phyloP scores from a whole-genome alignment of 495 filamentous ascomycete genomes.

The Xylaria bambusicola region DNA sequence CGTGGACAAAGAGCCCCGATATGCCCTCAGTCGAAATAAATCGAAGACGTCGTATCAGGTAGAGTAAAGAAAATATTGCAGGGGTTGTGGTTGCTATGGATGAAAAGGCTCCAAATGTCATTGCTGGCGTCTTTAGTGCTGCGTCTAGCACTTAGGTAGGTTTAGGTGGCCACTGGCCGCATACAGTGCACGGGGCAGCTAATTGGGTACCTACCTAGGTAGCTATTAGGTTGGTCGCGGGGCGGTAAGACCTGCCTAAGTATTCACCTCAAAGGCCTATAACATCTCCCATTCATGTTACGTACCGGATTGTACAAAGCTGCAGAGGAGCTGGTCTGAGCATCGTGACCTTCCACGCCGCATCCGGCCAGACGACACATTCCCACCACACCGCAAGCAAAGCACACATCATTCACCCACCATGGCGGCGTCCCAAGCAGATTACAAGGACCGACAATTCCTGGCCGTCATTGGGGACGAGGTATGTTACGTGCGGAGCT shows the following conservation, averaged over 20 bases:
- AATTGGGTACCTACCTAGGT: neutral
- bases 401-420: constrained; percentile 14
- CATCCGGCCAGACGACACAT: constrained; percentile 13
- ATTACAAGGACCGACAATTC: constrained; percentile 90
- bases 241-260: neutral
- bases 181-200: neutral
- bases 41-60: neutral
- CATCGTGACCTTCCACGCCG: constrained; percentile 3
- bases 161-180: neutral
- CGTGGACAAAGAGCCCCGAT: neutral
- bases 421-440: constrained; percentile 59
- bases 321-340: too few species aligned
- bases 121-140: neutral
- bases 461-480: constrained; percentile 97
- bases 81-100: constrained; percentile 9
- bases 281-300: too few species aligned
- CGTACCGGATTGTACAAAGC: too few species aligned
- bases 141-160: neutral
- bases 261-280: neutral
- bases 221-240: neutral
- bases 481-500: constrained; percentile 58
- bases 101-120: neutral
- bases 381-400: constrained; percentile 1
- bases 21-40: constrained; percentile 1
- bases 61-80: constrained; percentile 15